Conservation (phyloP, 2,329 filamentous ascomycete genomes). For the Tolypocladium ophioglossoides region DNA sequence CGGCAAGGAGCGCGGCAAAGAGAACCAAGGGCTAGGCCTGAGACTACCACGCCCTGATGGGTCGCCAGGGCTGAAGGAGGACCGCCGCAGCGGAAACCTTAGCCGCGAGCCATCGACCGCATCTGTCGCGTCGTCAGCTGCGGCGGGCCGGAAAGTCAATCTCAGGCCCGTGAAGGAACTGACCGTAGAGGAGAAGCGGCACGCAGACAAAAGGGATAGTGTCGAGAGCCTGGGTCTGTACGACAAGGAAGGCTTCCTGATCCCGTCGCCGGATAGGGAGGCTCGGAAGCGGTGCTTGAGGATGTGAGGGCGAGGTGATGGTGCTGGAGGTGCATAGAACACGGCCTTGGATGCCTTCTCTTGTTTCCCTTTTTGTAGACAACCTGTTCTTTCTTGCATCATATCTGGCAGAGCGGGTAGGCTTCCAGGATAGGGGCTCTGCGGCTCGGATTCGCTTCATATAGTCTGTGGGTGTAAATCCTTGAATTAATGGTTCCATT, state of each 20-base stretch:
- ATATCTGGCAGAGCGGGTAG: background rate
- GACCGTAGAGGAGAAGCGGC: constrained; percentile 11
- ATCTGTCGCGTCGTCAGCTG: background rate
- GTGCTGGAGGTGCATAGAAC: background rate
- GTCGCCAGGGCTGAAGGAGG: constrained; percentile 7
- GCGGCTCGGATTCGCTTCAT: background rate
- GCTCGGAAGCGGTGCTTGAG: constrained; percentile 3
- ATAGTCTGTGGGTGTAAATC: background rate
- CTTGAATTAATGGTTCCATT: background rate
- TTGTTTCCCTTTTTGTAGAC: background rate
- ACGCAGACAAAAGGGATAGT: constrained; percentile 15
- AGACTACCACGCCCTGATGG: constrained; percentile 8
- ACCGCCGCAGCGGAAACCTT: constrained; percentile 9
- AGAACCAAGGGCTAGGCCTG: constrained; percentile 13
- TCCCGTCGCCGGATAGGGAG: constrained; percentile 28
- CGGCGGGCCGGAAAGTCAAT: constrained; percentile 8
- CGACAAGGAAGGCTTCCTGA: constrained; percentile 34
- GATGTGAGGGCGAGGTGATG: background rate
- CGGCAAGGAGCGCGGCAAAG: too few species aligned
- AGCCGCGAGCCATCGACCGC: constrained; percentile 7
- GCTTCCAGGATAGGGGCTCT: background rate
- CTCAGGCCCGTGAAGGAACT: constrained; percentile 16
- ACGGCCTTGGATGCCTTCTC: background rate
- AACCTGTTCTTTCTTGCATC: background rate
- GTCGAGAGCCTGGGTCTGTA: constrained; percentile 32